Conservation (phyloP, 2,329 filamentous ascomycete species). For the Trichoderma sp. region DNA sequence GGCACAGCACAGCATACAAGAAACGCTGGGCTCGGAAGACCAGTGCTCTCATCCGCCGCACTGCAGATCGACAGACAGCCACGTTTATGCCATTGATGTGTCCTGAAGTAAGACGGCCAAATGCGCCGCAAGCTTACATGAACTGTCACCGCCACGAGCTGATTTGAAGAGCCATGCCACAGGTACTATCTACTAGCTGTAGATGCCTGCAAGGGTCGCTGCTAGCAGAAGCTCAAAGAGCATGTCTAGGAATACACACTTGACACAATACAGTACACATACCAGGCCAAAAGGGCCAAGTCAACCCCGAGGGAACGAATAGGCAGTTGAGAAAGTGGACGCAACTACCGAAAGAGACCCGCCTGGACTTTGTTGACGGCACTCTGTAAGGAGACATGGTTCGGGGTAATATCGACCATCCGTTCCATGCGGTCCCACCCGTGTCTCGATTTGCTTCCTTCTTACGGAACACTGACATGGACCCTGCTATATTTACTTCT, state of each 20-base stretch:
- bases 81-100: background rate
- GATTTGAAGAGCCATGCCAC: background rate
- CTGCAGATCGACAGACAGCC: background rate
- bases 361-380: background rate
- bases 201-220: background rate
- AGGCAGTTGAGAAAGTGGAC: background rate
- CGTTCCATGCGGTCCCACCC: background rate
- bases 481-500: background rate
- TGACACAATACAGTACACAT: background rate
- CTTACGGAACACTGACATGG: background rate
- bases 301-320: background rate
- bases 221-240: background rate
- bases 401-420: constrained; percentile 4
- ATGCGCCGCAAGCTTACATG: background rate
- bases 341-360: constrained; percentile 10
- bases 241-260: background rate
- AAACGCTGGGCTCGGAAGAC: background rate
- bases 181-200: background rate
- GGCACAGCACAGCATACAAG: background rate
- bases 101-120: background rate
- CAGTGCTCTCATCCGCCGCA: background rate
- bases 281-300: background rate
- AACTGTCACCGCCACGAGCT: background rate
- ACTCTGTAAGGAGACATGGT: background rate
- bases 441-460: background rate